Evolutionary conservation across 2,329 filamentous ascomycete species (phyloP), one percentile per base, ranked within the genome.

Genomic region (Epicoccum nigrum): DNA sequence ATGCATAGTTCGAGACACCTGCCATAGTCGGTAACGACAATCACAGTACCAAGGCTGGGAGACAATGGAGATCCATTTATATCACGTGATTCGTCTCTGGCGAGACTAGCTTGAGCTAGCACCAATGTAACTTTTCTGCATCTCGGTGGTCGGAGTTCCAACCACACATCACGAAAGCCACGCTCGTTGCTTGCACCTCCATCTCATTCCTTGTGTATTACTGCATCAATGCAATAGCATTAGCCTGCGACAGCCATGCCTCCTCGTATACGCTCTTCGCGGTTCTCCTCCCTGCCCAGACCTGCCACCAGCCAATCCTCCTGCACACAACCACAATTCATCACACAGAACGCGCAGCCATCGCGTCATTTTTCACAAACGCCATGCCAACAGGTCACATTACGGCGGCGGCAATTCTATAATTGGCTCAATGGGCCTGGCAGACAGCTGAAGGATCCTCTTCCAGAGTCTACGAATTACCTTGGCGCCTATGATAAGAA

Each of bases 401-500:
- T 75, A 58, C 76, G 81, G 33, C 80, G 83, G 53, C 74, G 76
- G 51, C 72, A 79, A 41, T 85, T 86, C 77, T 84, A 81, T 60
- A 71, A 74, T 55, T 87, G 84, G 84, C 75, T 87, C 30, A 79
- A 81, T 54, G 81, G 81, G 1, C 79, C 81, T 21, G 82, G 82
- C 8, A 69, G 68, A 57, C 70, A 67, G 17, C 79, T 84, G 59
- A 75, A 74, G 45, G 63, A 79, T 11, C 80, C 79, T 33, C 61
- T 81, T 2, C 74, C 76, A 0, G 72, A 73, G 28, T 79, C 78
- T 20, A 83, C 81, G 21, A 84, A 83, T 55, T 84, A 84, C 61
- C 71, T 84, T 15, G 76, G 74, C 48, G 81, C 79, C 33, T 83
- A 83, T 64, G 77, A 82, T 62, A 74, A 67, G 53, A 62, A 65